phyloP scores from a whole-genome alignment of 208 protist species.

The Cochliopodium minus region DNA sequence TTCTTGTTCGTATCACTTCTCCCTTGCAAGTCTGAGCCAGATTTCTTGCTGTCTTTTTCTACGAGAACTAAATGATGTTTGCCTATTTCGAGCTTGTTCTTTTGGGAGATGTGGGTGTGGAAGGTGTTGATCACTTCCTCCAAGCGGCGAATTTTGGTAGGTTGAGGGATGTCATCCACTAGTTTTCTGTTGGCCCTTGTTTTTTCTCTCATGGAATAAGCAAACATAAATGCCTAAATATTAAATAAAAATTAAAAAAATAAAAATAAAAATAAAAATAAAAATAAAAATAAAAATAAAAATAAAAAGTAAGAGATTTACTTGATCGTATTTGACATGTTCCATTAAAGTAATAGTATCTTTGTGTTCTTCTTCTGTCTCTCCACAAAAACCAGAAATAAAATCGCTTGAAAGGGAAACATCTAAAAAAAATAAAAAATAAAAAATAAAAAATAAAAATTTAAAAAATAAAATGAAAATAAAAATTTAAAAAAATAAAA shows the following conservation, averaged over 20 bases:
- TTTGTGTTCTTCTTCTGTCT: constrained; percentile 33
- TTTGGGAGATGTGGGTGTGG: constrained; percentile 6
- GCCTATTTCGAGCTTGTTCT: constrained; percentile 24
- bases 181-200: constrained; percentile 35
- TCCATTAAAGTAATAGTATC: constrained; percentile 12
- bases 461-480: too few species aligned
- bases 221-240: constrained; percentile 48
- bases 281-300: background rate
- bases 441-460: too few species aligned
- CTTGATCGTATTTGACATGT: constrained; percentile 14
- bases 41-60: constrained; percentile 19
- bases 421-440: too few species aligned
- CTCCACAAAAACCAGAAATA: constrained; percentile 46
- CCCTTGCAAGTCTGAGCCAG: constrained; percentile 18
- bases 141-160: constrained; percentile 29
- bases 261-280: constrained; percentile 1
- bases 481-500: too few species aligned
- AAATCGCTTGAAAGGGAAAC: constrained; percentile 35
- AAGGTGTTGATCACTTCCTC: constrained; percentile 27
- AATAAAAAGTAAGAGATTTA: background rate
- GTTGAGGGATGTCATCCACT: constrained; percentile 33
- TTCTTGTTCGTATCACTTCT: constrained; percentile 35
- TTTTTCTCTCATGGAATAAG: constrained; percentile 42
- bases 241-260: constrained; percentile 15
- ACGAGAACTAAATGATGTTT: constrained; percentile 29